Conservation (phyloP, 768 basidiomycete species). For the Paxillus ammoniavirescens region DNA sequence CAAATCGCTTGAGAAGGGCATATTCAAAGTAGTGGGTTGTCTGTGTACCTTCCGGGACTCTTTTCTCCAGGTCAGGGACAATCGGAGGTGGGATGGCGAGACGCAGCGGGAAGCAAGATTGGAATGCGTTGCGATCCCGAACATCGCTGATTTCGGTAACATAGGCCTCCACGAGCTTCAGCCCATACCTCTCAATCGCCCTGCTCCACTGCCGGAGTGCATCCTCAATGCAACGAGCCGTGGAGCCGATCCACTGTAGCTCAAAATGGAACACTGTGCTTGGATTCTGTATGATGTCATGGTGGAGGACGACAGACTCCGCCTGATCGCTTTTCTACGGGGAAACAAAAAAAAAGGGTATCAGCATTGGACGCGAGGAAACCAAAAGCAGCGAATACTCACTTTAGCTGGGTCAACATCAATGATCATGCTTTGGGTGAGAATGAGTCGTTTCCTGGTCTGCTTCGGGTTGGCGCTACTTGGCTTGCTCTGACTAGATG, state of each 20-base stretch:
- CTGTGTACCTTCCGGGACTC: conserved; percentile 66
- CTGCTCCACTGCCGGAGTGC: conserved; percentile 78
- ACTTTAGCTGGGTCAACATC: conserved; percentile 83
- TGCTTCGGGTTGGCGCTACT: conserved; percentile 42
- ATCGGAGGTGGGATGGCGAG: conserved; percentile 76
- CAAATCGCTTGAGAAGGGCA: conserved; percentile 70
- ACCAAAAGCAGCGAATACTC: conserved; percentile 5
- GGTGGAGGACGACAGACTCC: conserved; percentile 84
- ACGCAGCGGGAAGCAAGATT: conserved; percentile 82
- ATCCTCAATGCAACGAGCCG: conserved; percentile 89
- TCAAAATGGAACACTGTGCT: conserved; percentile 96
- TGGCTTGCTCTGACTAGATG: conserved; percentile 35
- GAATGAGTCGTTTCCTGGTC: conserved; percentile 58
- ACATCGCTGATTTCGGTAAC: conserved; percentile 91
- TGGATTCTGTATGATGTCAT: conserved; percentile 94
- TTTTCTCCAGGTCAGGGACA: conserved; percentile 62
- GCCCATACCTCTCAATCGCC: conserved; percentile 82
- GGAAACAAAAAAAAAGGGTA: background rate
- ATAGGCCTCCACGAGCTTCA: conserved; percentile 91
- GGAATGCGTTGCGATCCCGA: conserved; percentile 82
- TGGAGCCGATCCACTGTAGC: conserved; percentile 95
- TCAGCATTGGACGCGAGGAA: conserved; percentile 10
- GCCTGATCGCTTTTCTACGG: conserved; percentile 81
- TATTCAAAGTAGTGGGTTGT: conserved; percentile 78
- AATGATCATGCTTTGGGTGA: conserved; percentile 90